phyloP scores from a whole-genome alignment of 106 monocot genomes.

The Acorus calamus region DNA sequence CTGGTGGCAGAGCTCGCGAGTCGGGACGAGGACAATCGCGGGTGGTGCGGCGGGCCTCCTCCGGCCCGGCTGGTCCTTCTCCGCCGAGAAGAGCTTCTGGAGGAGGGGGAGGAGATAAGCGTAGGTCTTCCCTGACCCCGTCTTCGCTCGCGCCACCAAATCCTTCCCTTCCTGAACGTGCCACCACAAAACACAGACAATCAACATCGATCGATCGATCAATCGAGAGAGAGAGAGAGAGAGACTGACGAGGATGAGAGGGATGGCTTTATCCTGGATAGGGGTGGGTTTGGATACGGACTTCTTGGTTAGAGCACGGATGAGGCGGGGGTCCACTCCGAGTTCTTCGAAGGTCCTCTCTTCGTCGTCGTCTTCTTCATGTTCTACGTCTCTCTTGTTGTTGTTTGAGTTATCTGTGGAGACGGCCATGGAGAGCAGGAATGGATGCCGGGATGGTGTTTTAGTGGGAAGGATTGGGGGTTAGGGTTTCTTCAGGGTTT shows the following conservation, averaged over 20 bases:
- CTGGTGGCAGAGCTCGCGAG: conserved; percentile 76
- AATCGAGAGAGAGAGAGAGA: neutral
- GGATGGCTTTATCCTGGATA: conserved; percentile 63
- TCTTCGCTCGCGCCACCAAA: conserved; percentile 76
- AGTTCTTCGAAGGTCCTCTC: conserved; percentile 56
- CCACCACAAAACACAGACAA: neutral
- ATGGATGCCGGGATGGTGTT: too few relatives aligned
- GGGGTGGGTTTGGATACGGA: conserved; percentile 49
- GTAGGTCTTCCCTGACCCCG: conserved; percentile 87
- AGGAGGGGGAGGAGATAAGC: conserved; percentile 83
- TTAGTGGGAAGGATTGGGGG: too few relatives aligned
- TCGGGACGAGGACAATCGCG: conserved; percentile 64
- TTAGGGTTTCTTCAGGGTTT: too few relatives aligned
- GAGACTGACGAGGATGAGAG: conserved; percentile 50
- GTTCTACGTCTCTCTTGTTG: neutral
- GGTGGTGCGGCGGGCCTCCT: conserved; percentile 38
- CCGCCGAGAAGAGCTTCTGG: conserved; percentile 52
- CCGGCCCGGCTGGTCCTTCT: conserved; percentile 3
- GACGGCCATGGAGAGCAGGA: too few relatives aligned
- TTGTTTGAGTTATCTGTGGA: too few relatives aligned
- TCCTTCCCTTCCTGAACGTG: conserved; percentile 68
- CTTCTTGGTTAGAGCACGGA: conserved; percentile 64
- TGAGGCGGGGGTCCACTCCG: conserved; percentile 59
- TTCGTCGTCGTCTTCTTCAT: conserved; percentile 18
- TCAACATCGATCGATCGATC: neutral